Evolutionary conservation across 306 rosid species (phyloP).

Genomic region (Ceratonia siliqua): DNA sequence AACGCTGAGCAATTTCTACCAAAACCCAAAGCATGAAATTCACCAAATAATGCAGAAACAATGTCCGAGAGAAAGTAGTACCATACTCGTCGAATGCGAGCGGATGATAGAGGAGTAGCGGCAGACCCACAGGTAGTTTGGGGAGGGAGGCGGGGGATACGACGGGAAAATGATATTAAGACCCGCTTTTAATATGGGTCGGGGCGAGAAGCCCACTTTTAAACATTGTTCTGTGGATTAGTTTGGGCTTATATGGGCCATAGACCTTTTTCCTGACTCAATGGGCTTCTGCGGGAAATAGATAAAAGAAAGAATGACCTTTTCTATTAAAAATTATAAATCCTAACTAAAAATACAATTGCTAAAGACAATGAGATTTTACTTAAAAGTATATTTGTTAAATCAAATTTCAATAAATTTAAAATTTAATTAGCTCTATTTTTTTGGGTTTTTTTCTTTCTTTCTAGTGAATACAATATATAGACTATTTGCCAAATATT

Average conservation of each 20-base stretch:
- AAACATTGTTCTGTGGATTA: not conserved
- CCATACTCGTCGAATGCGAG: not conserved
- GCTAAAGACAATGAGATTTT: no score
- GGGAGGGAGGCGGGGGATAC: conserved; percentile 1
- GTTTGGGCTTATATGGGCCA: not conserved
- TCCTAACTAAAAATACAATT: no score
- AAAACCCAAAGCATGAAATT: not conserved
- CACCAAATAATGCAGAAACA: not conserved
- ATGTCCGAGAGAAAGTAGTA: not conserved
- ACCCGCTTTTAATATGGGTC: not conserved
- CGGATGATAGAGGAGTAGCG: not conserved
- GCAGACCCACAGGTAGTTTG: not conserved
- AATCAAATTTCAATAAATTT: no score
- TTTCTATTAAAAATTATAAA: no score
- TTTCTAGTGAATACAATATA: no score
- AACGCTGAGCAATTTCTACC: not conserved
- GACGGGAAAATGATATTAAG: not conserved
- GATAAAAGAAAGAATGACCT: no score
- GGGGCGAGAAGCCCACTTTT: not conserved
- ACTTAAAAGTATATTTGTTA: no score
- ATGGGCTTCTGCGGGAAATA: no score
- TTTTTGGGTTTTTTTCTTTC: no score
- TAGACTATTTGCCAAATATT: no score
- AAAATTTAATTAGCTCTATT: no score
- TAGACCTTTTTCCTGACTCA: not conserved